These are phyloP conservation scores for Isatis lusitanica DNA, from an alignment of 441 rosid species.

Conservation along the genomic window DNA sequence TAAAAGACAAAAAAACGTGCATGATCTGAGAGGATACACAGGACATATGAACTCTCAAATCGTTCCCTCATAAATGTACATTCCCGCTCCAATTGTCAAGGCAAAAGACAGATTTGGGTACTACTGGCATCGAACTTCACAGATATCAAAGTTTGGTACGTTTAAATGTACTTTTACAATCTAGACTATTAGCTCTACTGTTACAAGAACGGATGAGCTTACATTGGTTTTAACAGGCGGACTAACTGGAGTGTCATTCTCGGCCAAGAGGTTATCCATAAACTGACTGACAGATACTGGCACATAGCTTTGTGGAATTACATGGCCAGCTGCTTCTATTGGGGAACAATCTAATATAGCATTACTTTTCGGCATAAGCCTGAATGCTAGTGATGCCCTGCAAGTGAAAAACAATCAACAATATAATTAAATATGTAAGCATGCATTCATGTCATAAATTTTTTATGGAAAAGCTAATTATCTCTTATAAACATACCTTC, in stretches of 20 bases:
- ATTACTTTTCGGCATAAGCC: conserved; percentile 94
- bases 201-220: conserved; percentile 39
- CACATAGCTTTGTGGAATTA: conserved; percentile 85
- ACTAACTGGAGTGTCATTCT: conserved; percentile 67
- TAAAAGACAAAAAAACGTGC: not conserved
- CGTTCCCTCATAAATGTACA: not conserved
- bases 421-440: conserved; percentile 19
- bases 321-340: conserved; percentile 90
- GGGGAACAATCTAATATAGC: conserved; percentile 95
- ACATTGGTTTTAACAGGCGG: conserved; percentile 65
- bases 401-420: conserved; percentile 22
- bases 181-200: not conserved
- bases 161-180: conserved; percentile 1
- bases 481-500: conserved; percentile 56
- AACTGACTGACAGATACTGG: conserved; percentile 95
- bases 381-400: conserved; percentile 85
- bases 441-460: conserved; percentile 12
- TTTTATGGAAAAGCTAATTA: conserved; percentile 8
- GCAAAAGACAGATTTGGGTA: not conserved
- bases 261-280: conserved; percentile 97
- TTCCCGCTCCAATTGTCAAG: not conserved
- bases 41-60: not conserved
- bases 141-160: not conserved
- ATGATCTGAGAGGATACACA: not conserved
- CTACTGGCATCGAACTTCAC: conserved; percentile 6